Evolutionary conservation across 1,284 basidiomycete species (phyloP), one percentile per base, ranked within the genome.

Genomic region (Ustilago hordei): DNA sequence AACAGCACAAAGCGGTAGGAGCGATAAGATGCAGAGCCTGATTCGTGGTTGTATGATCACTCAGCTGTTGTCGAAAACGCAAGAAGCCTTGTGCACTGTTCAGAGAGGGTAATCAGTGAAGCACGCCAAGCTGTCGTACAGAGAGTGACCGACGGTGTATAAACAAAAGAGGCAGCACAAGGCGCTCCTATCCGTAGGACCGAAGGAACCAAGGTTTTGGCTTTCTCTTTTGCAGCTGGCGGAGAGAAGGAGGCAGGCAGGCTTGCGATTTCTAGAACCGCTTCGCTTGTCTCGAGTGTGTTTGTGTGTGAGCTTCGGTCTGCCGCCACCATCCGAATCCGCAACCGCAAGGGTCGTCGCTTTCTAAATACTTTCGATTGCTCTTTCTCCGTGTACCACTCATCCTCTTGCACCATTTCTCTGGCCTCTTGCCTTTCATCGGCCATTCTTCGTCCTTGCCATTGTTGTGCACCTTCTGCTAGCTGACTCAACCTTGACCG

Each of bases 341-440:
- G 39, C 59, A 68, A 74, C 71, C 55, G 62, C 50, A 36, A 74
- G 62, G 71, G 71, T 74, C 66, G 62, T 68, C 62, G 55, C 3
- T 61, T 66, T 59, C 39, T 38, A 36, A 6, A 64, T 58, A 45
- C 39, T 45, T 57, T 43, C 28, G 7, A 28, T 52, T 38, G 9
- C 6, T 35, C 15, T 59, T 35, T 8, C 38, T 39, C 11, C 36
- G 43, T 36, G 31, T 45, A 50, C 59, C 47, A 34, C 41, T 48
- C 48, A 17, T 23, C 50, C n/a, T 53, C 60, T 35, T 28, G 17
- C 23, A 8, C 36, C 43, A 38, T 8, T 45, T 11, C n/a, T 45
- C 43, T 56, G 36, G 15, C 38, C 34, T 12, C 34, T 48, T 19
- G 53, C 12, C 35, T 17, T 32, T 38, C 17, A 38, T 38, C 17